Conservation (phyloP, 441 rosid species). For the Aleurites moluccanus region DNA sequence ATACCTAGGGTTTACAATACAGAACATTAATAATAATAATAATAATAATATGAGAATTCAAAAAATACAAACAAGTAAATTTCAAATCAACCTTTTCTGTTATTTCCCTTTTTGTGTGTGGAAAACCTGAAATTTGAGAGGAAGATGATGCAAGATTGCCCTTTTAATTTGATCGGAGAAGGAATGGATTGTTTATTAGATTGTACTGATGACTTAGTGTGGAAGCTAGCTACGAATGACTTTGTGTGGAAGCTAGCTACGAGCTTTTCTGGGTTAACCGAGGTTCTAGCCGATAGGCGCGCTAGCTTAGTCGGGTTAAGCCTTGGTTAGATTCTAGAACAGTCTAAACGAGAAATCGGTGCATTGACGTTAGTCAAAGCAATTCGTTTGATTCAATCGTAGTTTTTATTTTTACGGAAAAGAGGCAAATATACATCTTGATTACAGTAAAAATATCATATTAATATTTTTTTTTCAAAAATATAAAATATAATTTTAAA, state of each 20-base stretch:
- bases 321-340: slow-evolving; percentile 17
- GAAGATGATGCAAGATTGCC: not conserved
- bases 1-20: slow-evolving; percentile 6
- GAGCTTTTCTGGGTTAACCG: slow-evolving; percentile 9
- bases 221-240: not conserved
- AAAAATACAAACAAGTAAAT: not conserved
- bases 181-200: not conserved
- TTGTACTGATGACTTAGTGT: not conserved
- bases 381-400: not conserved
- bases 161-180: not conserved
- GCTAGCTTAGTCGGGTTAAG: not conserved
- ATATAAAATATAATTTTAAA: no score
- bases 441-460: no score
- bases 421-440: no score
- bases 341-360: slow-evolving; percentile 14
- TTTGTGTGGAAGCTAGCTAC: not conserved
- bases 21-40: not conserved
- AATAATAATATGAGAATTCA: not conserved
- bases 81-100: not conserved
- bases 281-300: not conserved
- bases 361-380: slow-evolving; percentile 3
- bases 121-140: not conserved
- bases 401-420: no score
- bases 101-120: not conserved
- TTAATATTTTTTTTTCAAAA: no score